Evolutionary conservation across 306 rosid species (phyloP).

Genomic region (Senna tora): DNA sequence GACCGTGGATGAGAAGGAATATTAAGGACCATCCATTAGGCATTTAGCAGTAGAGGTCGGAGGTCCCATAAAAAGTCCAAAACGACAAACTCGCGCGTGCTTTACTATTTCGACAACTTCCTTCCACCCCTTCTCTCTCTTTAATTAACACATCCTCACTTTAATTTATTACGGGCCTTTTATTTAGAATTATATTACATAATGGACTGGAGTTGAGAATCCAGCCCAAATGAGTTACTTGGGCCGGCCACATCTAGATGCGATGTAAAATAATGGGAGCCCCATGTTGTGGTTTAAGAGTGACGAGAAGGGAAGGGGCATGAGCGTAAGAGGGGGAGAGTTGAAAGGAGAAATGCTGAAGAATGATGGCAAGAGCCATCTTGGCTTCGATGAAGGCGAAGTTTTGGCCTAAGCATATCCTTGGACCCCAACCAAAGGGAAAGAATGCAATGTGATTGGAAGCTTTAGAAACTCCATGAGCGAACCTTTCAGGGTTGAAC

Average conservation of each 20-base stretch:
- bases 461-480: constrained; percentile 47
- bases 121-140: no score
- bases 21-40: background rate
- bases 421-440: constrained; percentile 61
- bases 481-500: constrained; percentile 56
- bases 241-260: constrained; percentile 5
- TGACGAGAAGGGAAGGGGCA: constrained; percentile 40
- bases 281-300: constrained; percentile 51
- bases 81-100: background rate
- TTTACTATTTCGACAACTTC: no score
- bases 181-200: no score
- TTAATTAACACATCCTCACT: no score
- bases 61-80: background rate
- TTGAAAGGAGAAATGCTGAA: constrained; percentile 52
- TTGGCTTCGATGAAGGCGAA: constrained; percentile 55
- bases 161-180: no score
- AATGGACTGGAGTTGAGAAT: background rate
- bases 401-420: constrained; percentile 54
- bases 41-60: background rate
- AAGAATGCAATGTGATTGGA: constrained; percentile 42
- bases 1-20: background rate
- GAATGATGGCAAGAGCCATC: constrained; percentile 51
- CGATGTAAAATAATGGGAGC: constrained; percentile 46
- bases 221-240: background rate
- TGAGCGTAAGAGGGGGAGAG: constrained; percentile 58